Percentiles rank a stretch among this genome's conserved stretches.
These are phyloP conservation scores for Diaporthe batatas DNA, from an alignment of 2,329 filamentous ascomycete genomes.

Conservation along the genomic window DNA sequence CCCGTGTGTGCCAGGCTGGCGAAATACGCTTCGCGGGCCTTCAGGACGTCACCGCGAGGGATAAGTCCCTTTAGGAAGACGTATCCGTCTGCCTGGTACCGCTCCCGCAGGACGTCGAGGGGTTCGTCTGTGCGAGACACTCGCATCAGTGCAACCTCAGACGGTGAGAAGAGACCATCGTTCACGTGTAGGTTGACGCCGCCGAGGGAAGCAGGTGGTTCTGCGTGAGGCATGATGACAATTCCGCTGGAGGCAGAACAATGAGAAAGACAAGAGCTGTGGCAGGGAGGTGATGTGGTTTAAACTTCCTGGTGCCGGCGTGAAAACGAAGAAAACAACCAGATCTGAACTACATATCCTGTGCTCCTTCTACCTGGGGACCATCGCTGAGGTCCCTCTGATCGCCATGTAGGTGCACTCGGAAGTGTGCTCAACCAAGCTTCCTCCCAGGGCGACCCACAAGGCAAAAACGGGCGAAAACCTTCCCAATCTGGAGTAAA, in stretches of 20 bases:
- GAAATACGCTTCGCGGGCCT: conserved; percentile 67
- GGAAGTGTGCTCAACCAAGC: not conserved
- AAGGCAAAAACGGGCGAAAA: conserved; percentile 4
- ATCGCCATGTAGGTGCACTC: not conserved
- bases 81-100: conserved; percentile 59
- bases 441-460: not conserved
- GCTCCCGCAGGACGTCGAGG: conserved; percentile 39
- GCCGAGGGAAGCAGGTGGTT: not conserved
- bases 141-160: conserved; percentile 34
- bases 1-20: conserved; percentile 65
- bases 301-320: not conserved
- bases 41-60: conserved; percentile 65
- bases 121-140: conserved; percentile 37
- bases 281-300: not conserved
- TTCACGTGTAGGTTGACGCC: conserved; percentile 38
- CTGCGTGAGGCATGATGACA: conserved; percentile 27
- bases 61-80: conserved; percentile 68
- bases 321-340: not conserved
- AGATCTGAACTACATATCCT: too few relatives aligned
- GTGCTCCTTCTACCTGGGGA: not conserved
- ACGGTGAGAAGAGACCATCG: conserved; percentile 38
- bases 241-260: not conserved
- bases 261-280: not conserved
- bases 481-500: conserved; percentile 4
- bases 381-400: not conserved